Percentiles rank a stretch among this genome's conserved stretches.
Evolutionary conservation across 306 rosid genomes (phyloP).

Genomic region (Prunus mongolica): DNA sequence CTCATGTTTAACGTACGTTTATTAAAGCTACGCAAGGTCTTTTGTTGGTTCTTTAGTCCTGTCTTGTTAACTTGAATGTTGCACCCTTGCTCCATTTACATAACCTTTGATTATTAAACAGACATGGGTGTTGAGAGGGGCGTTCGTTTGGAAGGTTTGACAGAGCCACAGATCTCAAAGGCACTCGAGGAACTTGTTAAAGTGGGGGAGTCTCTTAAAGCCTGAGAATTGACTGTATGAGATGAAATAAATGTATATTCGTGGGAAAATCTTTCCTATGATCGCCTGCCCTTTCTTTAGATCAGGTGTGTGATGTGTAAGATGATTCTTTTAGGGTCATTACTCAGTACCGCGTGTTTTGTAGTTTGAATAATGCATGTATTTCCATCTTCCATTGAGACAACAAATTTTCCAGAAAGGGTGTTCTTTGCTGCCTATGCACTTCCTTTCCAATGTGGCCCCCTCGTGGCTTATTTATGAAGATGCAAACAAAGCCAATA

Average conservation of each 20-base stretch:
- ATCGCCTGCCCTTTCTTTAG: slow-evolving; percentile 8
- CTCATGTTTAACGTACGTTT: neutral
- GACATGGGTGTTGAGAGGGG: slow-evolving; percentile 88
- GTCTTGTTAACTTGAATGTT: slow-evolving; percentile 1
- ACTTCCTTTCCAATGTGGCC: neutral
- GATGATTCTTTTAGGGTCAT: neutral
- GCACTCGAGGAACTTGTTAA: slow-evolving; percentile 76
- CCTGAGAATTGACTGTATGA: slow-evolving; percentile 26
- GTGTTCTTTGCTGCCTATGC: neutral
- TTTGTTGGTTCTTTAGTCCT: neutral
- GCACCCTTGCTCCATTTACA: slow-evolving; percentile 4
- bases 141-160: slow-evolving; percentile 74
- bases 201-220: slow-evolving; percentile 60
- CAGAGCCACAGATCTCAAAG: slow-evolving; percentile 76
- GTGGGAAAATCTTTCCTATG: slow-evolving; percentile 1
- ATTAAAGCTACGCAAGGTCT: neutral
- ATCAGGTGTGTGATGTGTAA: slow-evolving; percentile 2
- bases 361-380: slow-evolving; percentile 23
- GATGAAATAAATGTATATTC: slow-evolving; percentile 41
- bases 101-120: slow-evolving; percentile 25
- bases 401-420: neutral
- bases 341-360: neutral
- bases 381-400: neutral
- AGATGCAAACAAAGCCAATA: neutral
- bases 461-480: neutral